Percentiles rank a stretch among this genome's conserved stretches.
Evolutionary conservation across 2,329 filamentous ascomycete species (phyloP).

Genomic region (Huntiella abstrusa): DNA sequence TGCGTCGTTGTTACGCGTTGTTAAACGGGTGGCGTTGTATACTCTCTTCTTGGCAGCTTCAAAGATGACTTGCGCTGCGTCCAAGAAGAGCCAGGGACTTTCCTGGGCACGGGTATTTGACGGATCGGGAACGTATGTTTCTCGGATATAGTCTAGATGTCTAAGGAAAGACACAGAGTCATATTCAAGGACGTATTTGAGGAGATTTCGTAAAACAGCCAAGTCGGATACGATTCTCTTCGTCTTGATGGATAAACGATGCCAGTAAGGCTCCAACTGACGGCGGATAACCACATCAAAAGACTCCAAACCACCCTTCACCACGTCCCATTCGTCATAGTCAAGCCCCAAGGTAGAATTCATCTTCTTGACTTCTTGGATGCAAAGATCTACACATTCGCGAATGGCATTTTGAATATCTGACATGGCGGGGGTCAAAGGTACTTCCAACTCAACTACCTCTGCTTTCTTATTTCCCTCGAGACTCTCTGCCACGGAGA

Average conservation of each 20-base stretch:
- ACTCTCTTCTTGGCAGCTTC: constrained; percentile 75
- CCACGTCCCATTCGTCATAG: constrained; percentile 92
- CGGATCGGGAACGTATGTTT: constrained; percentile 72
- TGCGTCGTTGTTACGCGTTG: constrained; percentile 13
- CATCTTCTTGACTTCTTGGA: constrained; percentile 78
- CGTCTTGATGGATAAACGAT: constrained; percentile 86
- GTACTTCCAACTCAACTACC: constrained; percentile 88
- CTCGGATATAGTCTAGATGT: constrained; percentile 84
- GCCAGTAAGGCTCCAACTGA: constrained; percentile 92
- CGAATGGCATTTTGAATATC: constrained; percentile 87
- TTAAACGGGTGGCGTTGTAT: constrained; percentile 41
- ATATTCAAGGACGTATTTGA: constrained; percentile 66
- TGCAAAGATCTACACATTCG: constrained; percentile 89
- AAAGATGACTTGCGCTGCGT: constrained; percentile 87
- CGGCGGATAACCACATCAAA: constrained; percentile 79
- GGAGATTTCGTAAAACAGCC: constrained; percentile 60
- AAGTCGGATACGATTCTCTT: constrained; percentile 86
- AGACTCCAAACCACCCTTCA: constrained; percentile 78
- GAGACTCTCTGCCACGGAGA: constrained; percentile 71
- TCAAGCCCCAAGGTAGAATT: constrained; percentile 58
- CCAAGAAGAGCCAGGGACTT: constrained; percentile 89
- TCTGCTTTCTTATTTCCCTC: constrained; percentile 88
- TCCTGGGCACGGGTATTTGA: constrained; percentile 76
- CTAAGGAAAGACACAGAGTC: constrained; percentile 84
- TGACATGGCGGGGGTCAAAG: constrained; percentile 87